These are phyloP conservation scores for Gentiana macrophylla DNA, from an alignment of 257 asterid genomes.

Conservation along the genomic window DNA sequence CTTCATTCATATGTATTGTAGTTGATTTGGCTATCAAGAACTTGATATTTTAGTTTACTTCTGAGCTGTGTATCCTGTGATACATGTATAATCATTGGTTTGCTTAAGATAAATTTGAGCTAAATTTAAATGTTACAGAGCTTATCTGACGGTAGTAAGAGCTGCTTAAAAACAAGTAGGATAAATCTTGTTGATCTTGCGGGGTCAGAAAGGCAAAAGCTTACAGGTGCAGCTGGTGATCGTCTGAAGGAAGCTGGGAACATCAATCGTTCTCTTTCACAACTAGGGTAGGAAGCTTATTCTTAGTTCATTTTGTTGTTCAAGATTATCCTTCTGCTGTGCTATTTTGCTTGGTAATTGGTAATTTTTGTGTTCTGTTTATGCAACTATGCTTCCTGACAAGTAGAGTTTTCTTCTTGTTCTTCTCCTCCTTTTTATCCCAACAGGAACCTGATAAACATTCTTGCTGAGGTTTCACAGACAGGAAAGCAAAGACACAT, in stretches of 20 bases:
- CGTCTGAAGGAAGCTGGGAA: constrained; percentile 99
- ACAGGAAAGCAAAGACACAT: constrained; percentile 95
- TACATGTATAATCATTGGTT: too few species aligned
- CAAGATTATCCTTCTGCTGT: background rate
- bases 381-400: background rate
- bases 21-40: background rate
- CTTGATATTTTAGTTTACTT: too few species aligned
- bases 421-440: constrained; percentile 10
- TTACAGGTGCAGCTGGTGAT: constrained; percentile 98
- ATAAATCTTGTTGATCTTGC: constrained; percentile 98
- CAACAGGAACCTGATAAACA: constrained; percentile 85
- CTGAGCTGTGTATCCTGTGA: too few species aligned
- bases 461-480: constrained; percentile 93
- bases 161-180: constrained; percentile 73
- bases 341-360: background rate
- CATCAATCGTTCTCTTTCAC: constrained; percentile 94
- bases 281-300: constrained; percentile 66
- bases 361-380: background rate
- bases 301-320: background rate
- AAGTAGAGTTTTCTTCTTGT: constrained; percentile 10
- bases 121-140: constrained; percentile 43
- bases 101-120: constrained; percentile 3
- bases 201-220: constrained; percentile 98
- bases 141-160: constrained; percentile 59
- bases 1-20: background rate